Base-by-base conservation (phyloP, 768 basidiomycete genomes). In the Termitomyces sp. region DNA sequence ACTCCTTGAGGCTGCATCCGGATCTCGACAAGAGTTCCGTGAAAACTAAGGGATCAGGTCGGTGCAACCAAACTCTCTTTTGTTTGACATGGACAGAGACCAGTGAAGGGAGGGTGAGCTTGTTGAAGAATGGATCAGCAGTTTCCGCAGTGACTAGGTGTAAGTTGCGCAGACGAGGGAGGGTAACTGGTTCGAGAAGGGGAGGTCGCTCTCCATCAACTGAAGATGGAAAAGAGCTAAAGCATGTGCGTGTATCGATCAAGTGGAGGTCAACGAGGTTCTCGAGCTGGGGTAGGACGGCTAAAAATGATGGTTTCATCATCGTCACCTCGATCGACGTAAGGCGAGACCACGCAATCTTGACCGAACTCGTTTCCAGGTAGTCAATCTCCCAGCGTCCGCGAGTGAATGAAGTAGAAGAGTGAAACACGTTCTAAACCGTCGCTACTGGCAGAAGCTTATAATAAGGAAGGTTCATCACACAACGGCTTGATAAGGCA, bases 131-230 rank as follows among this genome's bases (percentile, higher is more conserved):
- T 55, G 22, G 1, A 20, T 49, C 58, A 27, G 53, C 32, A 16
- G 53, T 22, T 5, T 34, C 5, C 4, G 39, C 9, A 20, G 51
- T 24, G 2, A 6, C 14, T 20, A 55, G 20, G n/a, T 26, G 42
- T 24, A 59, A 45, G 14, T 34, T 26, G 33, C 58, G 58, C 2
- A 59, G 53, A 42, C 16, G 16, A 7, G 52, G 53, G 16, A 59
- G 51, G 14, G 43, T 33, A 13, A 58, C 18, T 9, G 8, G 13
- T 33, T 26, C 22, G 10, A 36, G 18, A 47, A 26, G n/a, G 18
- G n/a, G 14, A 10, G 7, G 27, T 24, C 20, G 50, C 10, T 52
- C 34, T 34, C 34, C 24, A 12, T 47, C 16, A 12, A 22, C 22
- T 0, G 26, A 14, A 6, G 7, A 18, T 33, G 50, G 36, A 7